Conservation (phyloP, 2,329 filamentous ascomycete species). For the Fusarium sp. region DNA sequence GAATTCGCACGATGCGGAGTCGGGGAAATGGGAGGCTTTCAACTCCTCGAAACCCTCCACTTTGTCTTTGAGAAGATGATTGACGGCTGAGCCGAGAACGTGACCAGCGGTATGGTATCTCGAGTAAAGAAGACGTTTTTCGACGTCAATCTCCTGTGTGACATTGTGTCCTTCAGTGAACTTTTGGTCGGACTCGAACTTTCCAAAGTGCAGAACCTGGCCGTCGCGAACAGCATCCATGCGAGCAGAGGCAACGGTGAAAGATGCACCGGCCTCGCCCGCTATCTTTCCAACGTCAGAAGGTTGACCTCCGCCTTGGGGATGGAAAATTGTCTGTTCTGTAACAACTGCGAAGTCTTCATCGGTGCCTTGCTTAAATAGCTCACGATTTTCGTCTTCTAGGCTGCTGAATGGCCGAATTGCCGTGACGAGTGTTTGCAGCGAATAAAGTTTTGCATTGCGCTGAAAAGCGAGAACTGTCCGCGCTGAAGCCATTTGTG, state of each 20-base stretch:
- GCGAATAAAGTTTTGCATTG: constrained; percentile 57
- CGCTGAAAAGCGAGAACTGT: constrained; percentile 58
- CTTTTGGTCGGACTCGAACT: constrained; percentile 55
- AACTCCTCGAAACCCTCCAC: constrained; percentile 71
- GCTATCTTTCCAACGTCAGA: constrained; percentile 73
- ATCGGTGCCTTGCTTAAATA: constrained; percentile 69
- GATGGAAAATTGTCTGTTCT: constrained; percentile 78
- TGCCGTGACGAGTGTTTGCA: constrained; percentile 60
- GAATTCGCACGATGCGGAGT: constrained; percentile 76
- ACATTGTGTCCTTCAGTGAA: constrained; percentile 61
- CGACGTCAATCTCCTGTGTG: constrained; percentile 69
- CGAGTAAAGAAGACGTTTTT: constrained; percentile 73
- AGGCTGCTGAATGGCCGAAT: constrained; percentile 64
- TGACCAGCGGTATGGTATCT: constrained; percentile 81
- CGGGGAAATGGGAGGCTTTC: constrained; percentile 80
- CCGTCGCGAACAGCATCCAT: constrained; percentile 63
- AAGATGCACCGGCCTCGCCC: constrained; percentile 46
- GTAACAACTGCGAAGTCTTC: constrained; percentile 70
- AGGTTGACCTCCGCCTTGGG: constrained; percentile 80
- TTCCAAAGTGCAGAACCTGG: constrained; percentile 75
- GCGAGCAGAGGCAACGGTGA: constrained; percentile 69
- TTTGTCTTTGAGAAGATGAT: constrained; percentile 65
- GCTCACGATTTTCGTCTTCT: constrained; percentile 62
- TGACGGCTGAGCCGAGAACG: constrained; percentile 76
- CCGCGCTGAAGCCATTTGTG: constrained; percentile 38